These are phyloP conservation scores for Kurtzmaniella cleridarum DNA, from an alignment of 805 yeast species.

Conservation along the genomic window DNA sequence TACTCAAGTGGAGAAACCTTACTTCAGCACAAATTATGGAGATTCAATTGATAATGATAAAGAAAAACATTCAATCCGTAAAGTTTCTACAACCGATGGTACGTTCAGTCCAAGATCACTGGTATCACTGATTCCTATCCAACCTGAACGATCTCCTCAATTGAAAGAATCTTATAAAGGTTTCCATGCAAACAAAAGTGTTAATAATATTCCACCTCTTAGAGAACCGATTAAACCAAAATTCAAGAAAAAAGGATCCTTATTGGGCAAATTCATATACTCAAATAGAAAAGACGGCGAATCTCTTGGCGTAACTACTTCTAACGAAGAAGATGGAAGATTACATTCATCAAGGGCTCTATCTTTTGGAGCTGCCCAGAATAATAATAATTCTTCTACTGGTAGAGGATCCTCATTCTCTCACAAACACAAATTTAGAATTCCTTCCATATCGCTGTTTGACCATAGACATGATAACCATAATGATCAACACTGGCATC, in stretches of 20 bases:
- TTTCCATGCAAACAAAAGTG: conserved; percentile 30
- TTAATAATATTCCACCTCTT: conserved; percentile 40
- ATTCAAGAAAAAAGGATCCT: conserved; percentile 31
- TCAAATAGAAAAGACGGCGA: conserved; percentile 23
- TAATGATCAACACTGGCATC: too few relatives aligned
- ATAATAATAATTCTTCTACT: neutral
- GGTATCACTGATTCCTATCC: too few relatives aligned
- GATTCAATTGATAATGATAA: too few relatives aligned
- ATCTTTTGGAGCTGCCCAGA: neutral
- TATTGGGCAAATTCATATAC: conserved; percentile 37
- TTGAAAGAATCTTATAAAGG: conserved; percentile 30
- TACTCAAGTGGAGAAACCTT: neutral
- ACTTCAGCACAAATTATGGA: conserved; percentile 1
- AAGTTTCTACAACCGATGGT: too few relatives aligned
- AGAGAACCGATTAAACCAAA: conserved; percentile 46
- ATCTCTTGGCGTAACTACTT: too few relatives aligned
- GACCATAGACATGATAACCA: conserved; percentile 9
- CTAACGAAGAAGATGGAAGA: conserved; percentile 2
- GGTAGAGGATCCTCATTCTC: conserved; percentile 10
- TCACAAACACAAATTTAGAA: conserved; percentile 31
- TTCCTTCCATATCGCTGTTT: conserved; percentile 26
- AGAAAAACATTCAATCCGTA: too few relatives aligned
- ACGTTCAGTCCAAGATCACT: too few relatives aligned
- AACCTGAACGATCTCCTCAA: neutral
- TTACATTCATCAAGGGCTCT: conserved; percentile 1